phyloP scores from a whole-genome alignment of 805 yeast genomes.

The Lachancea lanzarotensis region DNA sequence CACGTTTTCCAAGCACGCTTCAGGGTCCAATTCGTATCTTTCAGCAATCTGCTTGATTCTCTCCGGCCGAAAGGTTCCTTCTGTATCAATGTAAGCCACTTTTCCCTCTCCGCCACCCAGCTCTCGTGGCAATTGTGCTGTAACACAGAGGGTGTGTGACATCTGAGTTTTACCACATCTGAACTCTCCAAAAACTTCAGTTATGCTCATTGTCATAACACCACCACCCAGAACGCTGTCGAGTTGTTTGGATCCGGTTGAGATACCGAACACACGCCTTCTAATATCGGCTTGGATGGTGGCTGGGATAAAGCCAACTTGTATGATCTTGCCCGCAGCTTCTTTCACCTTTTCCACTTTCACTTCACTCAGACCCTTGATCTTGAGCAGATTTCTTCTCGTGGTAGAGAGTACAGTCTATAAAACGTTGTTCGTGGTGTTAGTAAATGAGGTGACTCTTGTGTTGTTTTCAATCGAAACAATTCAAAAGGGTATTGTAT shows the following conservation, averaged over 20 bases:
- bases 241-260: conserved; percentile 67
- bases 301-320: conserved; percentile 70
- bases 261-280: conserved; percentile 53
- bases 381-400: conserved; percentile 54
- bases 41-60: conserved; percentile 58
- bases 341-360: conserved; percentile 72
- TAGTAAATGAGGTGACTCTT: background rate
- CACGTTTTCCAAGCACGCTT: conserved; percentile 61
- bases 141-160: conserved; percentile 72
- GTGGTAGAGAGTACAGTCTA: conserved; percentile 54
- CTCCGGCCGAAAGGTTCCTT: conserved; percentile 76
- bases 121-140: conserved; percentile 61
- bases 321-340: conserved; percentile 60
- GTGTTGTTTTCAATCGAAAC: too few relatives aligned
- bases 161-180: conserved; percentile 79
- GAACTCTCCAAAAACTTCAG: conserved; percentile 76
- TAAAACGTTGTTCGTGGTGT: background rate
- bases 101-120: conserved; percentile 81
- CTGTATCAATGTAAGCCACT: conserved; percentile 73
- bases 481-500: background rate
- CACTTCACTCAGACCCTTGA: conserved; percentile 68
- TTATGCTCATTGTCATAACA: conserved; percentile 65
- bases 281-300: conserved; percentile 60
- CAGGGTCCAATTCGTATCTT: conserved; percentile 62
- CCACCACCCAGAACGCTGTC: conserved; percentile 72